A percentile compares a stretch with the other conserved stretches of the same genome.
Evolutionary conservation across 192 early-diverging fungal species (phyloP).

Genomic region (Linnemannia elongata): DNA sequence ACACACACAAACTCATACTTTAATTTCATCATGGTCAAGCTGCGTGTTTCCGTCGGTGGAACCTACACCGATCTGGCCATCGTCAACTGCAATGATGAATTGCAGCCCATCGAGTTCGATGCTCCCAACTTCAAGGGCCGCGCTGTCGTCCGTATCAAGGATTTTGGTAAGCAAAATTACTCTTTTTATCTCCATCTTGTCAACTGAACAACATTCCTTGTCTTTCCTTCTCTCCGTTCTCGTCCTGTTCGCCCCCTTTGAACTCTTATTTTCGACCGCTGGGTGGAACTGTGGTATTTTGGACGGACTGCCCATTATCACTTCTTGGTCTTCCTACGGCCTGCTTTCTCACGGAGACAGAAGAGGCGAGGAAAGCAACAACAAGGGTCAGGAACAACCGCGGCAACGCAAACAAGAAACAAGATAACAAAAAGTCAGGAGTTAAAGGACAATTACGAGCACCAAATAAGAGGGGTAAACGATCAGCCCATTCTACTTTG

Average conservation of each 20-base stretch:
- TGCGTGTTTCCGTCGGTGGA: constrained; percentile 51
- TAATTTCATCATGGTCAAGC: constrained; percentile 40
- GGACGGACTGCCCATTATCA: not conserved
- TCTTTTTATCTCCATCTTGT: not conserved
- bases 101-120: constrained; percentile 59
- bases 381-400: not conserved
- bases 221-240: not conserved
- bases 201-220: not conserved
- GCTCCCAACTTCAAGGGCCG: constrained; percentile 54
- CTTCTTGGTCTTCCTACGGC: not conserved
- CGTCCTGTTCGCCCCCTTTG: not conserved
- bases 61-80: constrained; percentile 55
- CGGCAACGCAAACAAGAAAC: not conserved
- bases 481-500: not conserved
- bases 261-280: not conserved
- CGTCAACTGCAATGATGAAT: constrained; percentile 57
- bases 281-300: not conserved
- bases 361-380: not conserved
- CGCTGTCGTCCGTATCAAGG: constrained; percentile 52
- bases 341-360: not conserved
- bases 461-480: not conserved
- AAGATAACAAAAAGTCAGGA: not conserved
- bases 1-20: not conserved
- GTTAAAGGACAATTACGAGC: not conserved
- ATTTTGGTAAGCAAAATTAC: constrained; percentile 45